phyloP scores from a whole-genome alignment of 768 basidiomycete species.

The Galerina sulciceps region DNA sequence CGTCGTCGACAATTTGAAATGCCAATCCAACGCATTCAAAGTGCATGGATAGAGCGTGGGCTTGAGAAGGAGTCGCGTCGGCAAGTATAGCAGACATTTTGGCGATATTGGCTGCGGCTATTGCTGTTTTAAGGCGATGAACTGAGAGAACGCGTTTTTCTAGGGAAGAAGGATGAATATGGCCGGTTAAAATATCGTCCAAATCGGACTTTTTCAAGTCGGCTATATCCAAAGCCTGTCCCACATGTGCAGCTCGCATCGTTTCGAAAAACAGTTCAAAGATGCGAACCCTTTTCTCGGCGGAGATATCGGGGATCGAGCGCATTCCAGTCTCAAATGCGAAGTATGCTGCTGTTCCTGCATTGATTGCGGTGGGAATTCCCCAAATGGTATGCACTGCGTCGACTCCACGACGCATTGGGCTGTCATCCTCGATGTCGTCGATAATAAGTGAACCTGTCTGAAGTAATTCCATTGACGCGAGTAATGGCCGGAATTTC shows the following conservation, averaged over 20 bases:
- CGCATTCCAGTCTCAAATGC: not conserved
- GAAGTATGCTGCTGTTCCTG: too few relatives aligned
- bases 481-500: not conserved
- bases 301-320: not conserved
- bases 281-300: not conserved
- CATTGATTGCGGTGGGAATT: not conserved
- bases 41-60: not conserved
- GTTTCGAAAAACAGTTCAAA: not conserved
- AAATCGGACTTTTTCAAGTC: not conserved
- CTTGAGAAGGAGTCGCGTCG: not conserved
- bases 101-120: not conserved
- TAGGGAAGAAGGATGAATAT: not conserved
- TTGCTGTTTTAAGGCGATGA: not conserved
- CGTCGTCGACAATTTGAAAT: not conserved
- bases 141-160: not conserved
- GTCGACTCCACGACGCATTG: not conserved
- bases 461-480: not conserved
- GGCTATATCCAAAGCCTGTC: not conserved
- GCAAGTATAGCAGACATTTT: not conserved
- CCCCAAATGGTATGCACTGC: not conserved
- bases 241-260: too few relatives aligned
- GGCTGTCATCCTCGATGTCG: not conserved
- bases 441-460: not conserved
- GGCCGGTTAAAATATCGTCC: not conserved
- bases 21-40: not conserved